phyloP scores from a whole-genome alignment of 768 basidiomycete genomes.

The Leccinellum rugosiceps region DNA sequence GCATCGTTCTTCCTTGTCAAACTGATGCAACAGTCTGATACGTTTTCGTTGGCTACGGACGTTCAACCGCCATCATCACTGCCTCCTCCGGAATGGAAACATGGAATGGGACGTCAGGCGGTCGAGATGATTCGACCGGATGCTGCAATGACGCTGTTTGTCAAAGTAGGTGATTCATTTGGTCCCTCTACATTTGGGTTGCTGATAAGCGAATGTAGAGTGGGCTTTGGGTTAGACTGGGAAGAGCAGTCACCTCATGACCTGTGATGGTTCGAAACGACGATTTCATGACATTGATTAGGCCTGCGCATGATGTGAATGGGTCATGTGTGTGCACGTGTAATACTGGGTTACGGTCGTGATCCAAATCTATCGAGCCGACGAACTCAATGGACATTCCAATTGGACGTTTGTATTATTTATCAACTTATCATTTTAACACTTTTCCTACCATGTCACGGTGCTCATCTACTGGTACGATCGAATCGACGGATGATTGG shows the following conservation, averaged over 20 bases:
- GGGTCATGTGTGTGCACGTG: not conserved
- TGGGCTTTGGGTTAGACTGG: conserved; percentile 57
- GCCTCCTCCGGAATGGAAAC: conserved; percentile 57
- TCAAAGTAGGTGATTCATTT: conserved; percentile 48
- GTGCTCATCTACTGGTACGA: conserved; percentile 3
- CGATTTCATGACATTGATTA: not conserved
- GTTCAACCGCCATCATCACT: conserved; percentile 59
- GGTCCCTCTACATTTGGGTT: not conserved
- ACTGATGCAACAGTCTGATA: conserved; percentile 61
- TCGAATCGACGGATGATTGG: not conserved
- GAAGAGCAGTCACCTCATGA: conserved; percentile 23
- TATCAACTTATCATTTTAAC: conserved; percentile 15
- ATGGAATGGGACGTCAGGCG: conserved; percentile 42
- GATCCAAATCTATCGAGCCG: not conserved
- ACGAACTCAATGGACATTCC: not conserved
- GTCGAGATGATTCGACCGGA: conserved; percentile 61
- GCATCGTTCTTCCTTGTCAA: conserved; percentile 70
- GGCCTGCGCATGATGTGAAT: not conserved
- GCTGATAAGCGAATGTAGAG: conserved; percentile 36
- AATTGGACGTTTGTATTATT: conserved; percentile 1
- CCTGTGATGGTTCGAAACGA: not conserved
- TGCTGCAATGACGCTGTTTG: conserved; percentile 60
- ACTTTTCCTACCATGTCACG: conserved; percentile 2
- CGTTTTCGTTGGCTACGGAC: conserved; percentile 57
- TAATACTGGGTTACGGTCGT: not conserved